Conservation (phyloP, 768 basidiomycete genomes). For the Phlegmacium glaucopus region DNA sequence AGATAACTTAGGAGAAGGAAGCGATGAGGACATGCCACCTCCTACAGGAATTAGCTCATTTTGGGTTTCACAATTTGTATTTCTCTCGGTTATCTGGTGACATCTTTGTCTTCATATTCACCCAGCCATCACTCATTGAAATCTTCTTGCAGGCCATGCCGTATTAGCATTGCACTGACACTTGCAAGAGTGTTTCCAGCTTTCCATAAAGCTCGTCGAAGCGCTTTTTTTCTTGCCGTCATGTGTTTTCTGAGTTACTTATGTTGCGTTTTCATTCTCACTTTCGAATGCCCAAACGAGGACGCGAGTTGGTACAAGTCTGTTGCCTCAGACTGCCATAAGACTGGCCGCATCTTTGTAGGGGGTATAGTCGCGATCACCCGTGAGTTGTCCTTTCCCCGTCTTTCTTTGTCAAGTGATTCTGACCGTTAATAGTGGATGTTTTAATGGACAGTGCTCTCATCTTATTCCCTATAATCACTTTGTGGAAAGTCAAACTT, state of each 20-base stretch:
- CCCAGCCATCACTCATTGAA: neutral
- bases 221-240: neutral
- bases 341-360: too few relatives aligned
- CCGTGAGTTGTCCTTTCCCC: too few relatives aligned
- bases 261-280: neutral
- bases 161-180: neutral
- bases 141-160: neutral
- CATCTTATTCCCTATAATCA: slow-evolving; percentile 20
- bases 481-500: slow-evolving; percentile 22
- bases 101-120: neutral
- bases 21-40: too few relatives aligned
- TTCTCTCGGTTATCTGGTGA: neutral
- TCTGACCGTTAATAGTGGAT: slow-evolving; percentile 13
- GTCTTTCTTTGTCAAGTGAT: too few relatives aligned
- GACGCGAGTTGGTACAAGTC: neutral
- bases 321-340: neutral
- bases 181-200: neutral
- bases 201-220: neutral
- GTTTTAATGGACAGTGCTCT: slow-evolving; percentile 21
- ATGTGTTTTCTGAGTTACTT: neutral
- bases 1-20: too few relatives aligned
- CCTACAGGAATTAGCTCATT: too few relatives aligned
- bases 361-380: too few relatives aligned
- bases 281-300: neutral
- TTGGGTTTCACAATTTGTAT: neutral